Percentiles rank a stretch among this genome's conserved stretches.
Conservation (phyloP, 495 filamentous ascomycete species). For the Hypoxylon crocopeplum region DNA sequence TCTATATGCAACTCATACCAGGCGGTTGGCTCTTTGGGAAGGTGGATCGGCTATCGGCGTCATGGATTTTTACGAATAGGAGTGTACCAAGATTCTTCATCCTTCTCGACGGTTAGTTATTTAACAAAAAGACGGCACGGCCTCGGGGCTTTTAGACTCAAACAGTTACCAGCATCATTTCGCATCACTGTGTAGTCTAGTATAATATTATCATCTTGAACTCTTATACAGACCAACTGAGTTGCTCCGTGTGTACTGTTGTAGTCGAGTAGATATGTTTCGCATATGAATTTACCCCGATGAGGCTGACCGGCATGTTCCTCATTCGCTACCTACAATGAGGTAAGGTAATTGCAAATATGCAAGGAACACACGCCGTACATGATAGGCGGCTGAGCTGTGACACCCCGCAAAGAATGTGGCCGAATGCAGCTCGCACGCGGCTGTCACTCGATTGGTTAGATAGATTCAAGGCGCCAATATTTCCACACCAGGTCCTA, state of each 20-base stretch:
- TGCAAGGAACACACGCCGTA: no score
- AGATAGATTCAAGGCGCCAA: neutral
- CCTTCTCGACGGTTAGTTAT: neutral
- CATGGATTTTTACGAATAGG: neutral
- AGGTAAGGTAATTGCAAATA: neutral
- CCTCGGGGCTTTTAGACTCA: constrained; percentile 25
- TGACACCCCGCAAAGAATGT: constrained; percentile 12
- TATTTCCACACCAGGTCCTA: neutral
- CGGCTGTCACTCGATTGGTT: neutral
- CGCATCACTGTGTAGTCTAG: no score
- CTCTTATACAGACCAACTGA: no score
- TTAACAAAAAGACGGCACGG: constrained; percentile 8
- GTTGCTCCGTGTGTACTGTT: no score
- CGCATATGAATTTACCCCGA: neutral
- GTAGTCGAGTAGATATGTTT: no score
- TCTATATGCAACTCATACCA: neutral
- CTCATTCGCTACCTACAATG: constrained; percentile 14
- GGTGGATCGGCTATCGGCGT: neutral
- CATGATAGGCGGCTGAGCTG: neutral
- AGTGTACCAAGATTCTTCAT: constrained; percentile 2
- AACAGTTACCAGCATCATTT: no score
- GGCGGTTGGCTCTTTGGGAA: neutral
- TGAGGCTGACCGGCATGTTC: constrained; percentile 2
- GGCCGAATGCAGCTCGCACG: neutral
- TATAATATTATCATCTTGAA: no score